Conservation (phyloP, 202 grass and related monocot genomes). For the Dendrocalamus latiflorus region DNA sequence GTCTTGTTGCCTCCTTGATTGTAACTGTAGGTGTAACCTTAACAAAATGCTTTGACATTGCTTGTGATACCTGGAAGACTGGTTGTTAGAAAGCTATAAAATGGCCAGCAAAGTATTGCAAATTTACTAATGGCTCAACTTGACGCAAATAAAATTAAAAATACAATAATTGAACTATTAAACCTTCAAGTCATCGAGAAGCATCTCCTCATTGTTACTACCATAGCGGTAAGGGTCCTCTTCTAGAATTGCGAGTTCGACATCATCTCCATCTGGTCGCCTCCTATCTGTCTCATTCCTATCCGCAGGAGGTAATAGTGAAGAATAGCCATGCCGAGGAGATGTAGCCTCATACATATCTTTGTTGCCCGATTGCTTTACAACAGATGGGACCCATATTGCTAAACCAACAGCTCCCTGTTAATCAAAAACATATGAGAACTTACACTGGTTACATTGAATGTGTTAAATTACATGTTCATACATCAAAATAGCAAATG, state of each 20-base stretch:
- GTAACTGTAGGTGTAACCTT: conserved; percentile 57
- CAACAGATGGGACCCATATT: conserved; percentile 97
- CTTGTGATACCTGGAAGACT: conserved; percentile 74
- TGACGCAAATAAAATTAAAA: background rate
- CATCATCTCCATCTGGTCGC: conserved; percentile 48
- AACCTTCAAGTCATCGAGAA: conserved; percentile 97
- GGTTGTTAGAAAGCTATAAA: conserved; percentile 10
- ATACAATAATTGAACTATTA: background rate
- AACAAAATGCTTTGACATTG: conserved; percentile 79
- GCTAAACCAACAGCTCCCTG: conserved; percentile 97
- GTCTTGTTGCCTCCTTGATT: conserved; percentile 58
- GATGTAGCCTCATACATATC: conserved; percentile 48
- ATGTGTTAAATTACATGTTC: conserved; percentile 7
- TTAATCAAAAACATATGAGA: conserved; percentile 31
- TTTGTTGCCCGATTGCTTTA: conserved; percentile 56
- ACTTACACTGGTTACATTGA: background rate
- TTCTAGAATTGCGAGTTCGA: conserved; percentile 68
- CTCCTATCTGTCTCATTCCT: conserved; percentile 52
- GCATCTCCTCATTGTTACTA: conserved; percentile 70
- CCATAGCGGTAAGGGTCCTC: conserved; percentile 52
- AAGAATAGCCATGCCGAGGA: conserved; percentile 71
- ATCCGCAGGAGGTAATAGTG: conserved; percentile 48
- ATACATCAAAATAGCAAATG: conserved; percentile 13
- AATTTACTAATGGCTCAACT: conserved; percentile 8
- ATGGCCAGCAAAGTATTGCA: background rate